Conservation (phyloP, 805 yeast genomes). For the Saccharomycopsis lassenensis region DNA sequence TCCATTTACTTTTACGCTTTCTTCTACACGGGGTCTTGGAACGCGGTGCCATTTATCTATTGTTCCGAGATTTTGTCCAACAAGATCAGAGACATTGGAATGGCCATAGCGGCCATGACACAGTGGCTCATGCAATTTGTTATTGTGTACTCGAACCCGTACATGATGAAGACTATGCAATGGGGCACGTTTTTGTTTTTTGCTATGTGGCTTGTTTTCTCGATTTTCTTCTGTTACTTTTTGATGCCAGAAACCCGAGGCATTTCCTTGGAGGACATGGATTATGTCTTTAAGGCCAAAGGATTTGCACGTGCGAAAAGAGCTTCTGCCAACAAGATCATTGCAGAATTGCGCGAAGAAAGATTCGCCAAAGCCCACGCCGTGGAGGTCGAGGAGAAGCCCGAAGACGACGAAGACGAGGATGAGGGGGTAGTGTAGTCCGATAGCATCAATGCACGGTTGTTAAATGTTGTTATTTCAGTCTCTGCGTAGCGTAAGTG, state of each 20-base stretch:
- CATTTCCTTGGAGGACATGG: too few species aligned
- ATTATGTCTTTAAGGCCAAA: slow-evolving; percentile 5
- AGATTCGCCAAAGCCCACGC: slow-evolving; percentile 5
- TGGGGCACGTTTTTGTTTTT: slow-evolving; percentile 39
- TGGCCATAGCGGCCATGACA: slow-evolving; percentile 33
- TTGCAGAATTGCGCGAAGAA: slow-evolving; percentile 9
- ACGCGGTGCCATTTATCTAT: slow-evolving; percentile 38
- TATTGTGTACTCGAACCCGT: slow-evolving; percentile 35
- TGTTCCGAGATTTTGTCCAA: slow-evolving; percentile 37
- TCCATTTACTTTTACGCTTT: slow-evolving; percentile 38
- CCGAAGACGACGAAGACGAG: slow-evolving; percentile 5
- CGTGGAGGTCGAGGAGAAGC: not conserved
- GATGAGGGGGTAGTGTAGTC: too few species aligned
- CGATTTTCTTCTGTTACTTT: too few species aligned
- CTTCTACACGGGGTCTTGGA: slow-evolving; percentile 34
- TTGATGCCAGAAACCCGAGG: too few species aligned
- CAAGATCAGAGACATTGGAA: slow-evolving; percentile 32
- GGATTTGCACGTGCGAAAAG: slow-evolving; percentile 7
- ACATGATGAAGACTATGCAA: slow-evolving; percentile 33
- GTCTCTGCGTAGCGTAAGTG: too few species aligned
- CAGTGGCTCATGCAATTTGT: slow-evolving; percentile 43
- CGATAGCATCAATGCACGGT: too few species aligned
- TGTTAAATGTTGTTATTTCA: too few species aligned
- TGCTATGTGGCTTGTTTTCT: slow-evolving; percentile 20
- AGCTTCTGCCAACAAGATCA: slow-evolving; percentile 5